Percentiles rank a stretch among this genome's conserved stretches.
phyloP scores from a whole-genome alignment of 306 rosid genomes.

The Lathyrus tuberosus region DNA sequence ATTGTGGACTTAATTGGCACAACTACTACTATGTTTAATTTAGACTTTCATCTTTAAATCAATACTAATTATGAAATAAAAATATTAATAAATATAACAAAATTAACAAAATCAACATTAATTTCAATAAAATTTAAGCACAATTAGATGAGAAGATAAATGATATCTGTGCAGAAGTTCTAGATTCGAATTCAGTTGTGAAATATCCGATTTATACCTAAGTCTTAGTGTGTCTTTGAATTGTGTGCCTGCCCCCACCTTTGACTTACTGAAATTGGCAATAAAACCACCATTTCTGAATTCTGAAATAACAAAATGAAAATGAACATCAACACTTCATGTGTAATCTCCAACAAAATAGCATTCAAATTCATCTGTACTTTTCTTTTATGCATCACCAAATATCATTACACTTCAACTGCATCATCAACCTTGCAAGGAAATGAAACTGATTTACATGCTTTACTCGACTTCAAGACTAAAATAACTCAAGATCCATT shows the following conservation, averaged over 20 bases:
- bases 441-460: slow-evolving; percentile 39
- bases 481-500: slow-evolving; percentile 42
- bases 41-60: too few species aligned
- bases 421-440: background rate
- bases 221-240: background rate
- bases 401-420: too few species aligned
- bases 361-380: background rate
- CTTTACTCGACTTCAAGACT: slow-evolving; percentile 48
- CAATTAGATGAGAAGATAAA: too few species aligned
- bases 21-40: too few species aligned
- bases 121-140: too few species aligned
- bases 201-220: too few species aligned
- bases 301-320: background rate
- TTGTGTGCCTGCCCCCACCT: slow-evolving; percentile 3
- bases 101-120: too few species aligned
- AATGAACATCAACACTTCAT: slow-evolving; percentile 6
- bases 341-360: background rate
- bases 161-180: too few species aligned
- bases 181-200: too few species aligned
- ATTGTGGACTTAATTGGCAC: too few species aligned
- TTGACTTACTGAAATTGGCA: background rate
- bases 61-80: too few species aligned
- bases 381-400: slow-evolving; percentile 27
- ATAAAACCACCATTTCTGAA: background rate
- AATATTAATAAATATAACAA: too few species aligned